Percentiles rank a stretch among this genome's conserved stretches.
Evolutionary conservation across 139 green algal genomes (phyloP).

Genomic region (Deuterostichococcus epilithicus): DNA sequence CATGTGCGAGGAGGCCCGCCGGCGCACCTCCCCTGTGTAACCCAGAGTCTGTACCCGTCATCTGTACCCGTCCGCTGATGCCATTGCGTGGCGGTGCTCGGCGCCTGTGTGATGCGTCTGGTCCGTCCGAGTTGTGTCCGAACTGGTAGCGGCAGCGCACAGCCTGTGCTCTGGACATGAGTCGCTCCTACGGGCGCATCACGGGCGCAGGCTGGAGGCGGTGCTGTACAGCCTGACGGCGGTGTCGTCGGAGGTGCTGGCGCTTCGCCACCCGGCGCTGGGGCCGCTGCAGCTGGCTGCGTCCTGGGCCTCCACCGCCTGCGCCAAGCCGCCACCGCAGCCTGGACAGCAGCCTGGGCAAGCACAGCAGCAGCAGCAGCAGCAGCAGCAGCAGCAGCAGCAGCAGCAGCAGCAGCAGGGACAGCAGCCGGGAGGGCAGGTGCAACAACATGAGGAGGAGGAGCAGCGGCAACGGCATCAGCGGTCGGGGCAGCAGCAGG

Average conservation of each 20-base stretch:
- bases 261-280: conserved; percentile 32
- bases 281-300: conserved; percentile 36
- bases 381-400: conserved; percentile 14
- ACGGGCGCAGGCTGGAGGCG: conserved; percentile 48
- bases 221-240: conserved; percentile 60
- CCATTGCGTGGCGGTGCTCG: neutral
- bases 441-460: neutral
- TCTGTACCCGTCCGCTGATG: no score
- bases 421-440: no score
- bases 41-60: neutral
- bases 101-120: no score
- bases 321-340: conserved; percentile 12
- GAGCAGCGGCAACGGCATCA: neutral
- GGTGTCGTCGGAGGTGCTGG: conserved; percentile 40
- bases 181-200: no score
- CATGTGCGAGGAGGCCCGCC: neutral
- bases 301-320: conserved; percentile 33
- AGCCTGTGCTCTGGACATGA: no score
- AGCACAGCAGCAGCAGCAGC: conserved; percentile 11
- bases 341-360: neutral
- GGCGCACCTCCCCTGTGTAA: no score
- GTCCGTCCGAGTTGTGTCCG: no score
- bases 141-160: no score
- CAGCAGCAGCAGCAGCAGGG: neutral
- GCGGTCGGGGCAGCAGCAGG: conserved; percentile 12